These are phyloP conservation scores for Coemansia sp. DNA, from an alignment of 192 early-diverging fungal species.

Conservation along the genomic window DNA sequence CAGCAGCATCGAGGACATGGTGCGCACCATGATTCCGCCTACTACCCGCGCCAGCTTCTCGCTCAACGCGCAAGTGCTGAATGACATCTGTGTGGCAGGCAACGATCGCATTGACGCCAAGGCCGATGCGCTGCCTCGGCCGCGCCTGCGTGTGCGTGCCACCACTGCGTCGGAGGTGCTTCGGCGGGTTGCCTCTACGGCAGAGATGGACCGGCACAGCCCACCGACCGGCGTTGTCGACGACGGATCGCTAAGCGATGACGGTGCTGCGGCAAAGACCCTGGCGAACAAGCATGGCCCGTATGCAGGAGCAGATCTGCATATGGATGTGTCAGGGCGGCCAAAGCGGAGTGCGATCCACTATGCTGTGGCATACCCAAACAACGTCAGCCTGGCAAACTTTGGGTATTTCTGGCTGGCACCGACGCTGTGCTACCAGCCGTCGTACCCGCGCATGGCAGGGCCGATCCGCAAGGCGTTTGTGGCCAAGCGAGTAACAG, in stretches of 20 bases:
- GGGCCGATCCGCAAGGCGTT: conserved; percentile 67
- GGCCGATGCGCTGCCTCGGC: conserved; percentile 44
- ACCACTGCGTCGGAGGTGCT: conserved; percentile 25
- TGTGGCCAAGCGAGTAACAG: conserved; percentile 75
- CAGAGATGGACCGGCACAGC: conserved; percentile 1
- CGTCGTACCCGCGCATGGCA: conserved; percentile 67
- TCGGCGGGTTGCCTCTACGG: conserved; percentile 16
- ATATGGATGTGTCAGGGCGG: too few species aligned
- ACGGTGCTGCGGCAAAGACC: conserved; percentile 3
- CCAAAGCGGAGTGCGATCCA: conserved; percentile 33
- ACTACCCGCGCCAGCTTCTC: conserved; percentile 37
- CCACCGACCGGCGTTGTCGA: background rate
- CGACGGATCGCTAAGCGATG: conserved; percentile 20
- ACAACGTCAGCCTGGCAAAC: conserved; percentile 64
- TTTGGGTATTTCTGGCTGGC: conserved; percentile 72
- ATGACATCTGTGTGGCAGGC: conserved; percentile 24
- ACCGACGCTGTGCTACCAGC: conserved; percentile 87
- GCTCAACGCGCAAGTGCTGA: conserved; percentile 35
- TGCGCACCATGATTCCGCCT: conserved; percentile 11
- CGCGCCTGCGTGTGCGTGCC: conserved; percentile 20
- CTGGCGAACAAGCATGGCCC: background rate
- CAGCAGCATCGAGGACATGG: conserved; percentile 11
- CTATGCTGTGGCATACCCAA: conserved; percentile 67
- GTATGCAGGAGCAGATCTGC: too few species aligned
- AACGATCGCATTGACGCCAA: conserved; percentile 48